These are phyloP conservation scores for Basipetospora chlamydospora DNA, from an alignment of 2,329 filamentous ascomycete species.

Conservation along the genomic window DNA sequence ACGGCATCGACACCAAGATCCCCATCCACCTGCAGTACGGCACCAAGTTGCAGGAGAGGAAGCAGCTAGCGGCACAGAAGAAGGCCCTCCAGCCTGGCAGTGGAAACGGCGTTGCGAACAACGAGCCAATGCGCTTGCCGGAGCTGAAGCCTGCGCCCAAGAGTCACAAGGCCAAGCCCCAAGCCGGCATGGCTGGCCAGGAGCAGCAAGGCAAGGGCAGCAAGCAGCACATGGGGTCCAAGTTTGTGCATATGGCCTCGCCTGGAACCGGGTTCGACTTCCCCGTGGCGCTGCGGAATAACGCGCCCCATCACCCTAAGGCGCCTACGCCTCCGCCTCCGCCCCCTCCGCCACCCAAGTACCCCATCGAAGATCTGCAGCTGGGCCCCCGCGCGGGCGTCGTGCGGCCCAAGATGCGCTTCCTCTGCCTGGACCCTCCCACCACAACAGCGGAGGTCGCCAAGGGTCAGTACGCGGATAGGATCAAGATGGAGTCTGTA, in stretches of 20 bases:
- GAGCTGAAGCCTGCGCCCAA: constrained; percentile 63
- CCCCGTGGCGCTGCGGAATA: constrained; percentile 26
- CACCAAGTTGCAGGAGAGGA: constrained; percentile 62
- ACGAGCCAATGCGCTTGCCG: constrained; percentile 45
- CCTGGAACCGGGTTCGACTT: constrained; percentile 33
- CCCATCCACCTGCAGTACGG: constrained; percentile 73
- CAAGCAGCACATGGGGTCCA: constrained; percentile 19
- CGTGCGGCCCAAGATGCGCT: constrained; percentile 63
- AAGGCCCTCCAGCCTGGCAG: constrained; percentile 37
- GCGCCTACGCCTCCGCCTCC: constrained; percentile 28
- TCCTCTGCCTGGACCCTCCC: constrained; percentile 53
- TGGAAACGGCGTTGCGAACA: constrained; percentile 20
- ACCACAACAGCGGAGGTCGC: constrained; percentile 25
- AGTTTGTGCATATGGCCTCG: constrained; percentile 24
- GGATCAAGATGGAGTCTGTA: constrained; percentile 72
- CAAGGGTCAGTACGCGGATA: constrained; percentile 18
- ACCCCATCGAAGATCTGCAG: constrained; percentile 89
- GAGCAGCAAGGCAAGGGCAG: constrained; percentile 14
- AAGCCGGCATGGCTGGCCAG: constrained; percentile 7
- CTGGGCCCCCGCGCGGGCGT: constrained; percentile 52
- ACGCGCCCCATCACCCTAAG: constrained; percentile 29
- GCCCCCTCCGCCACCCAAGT: constrained; percentile 68
- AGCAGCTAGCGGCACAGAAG: constrained; percentile 53
- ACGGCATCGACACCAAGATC: constrained; percentile 76
- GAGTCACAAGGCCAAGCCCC: constrained; percentile 48